phyloP scores from a whole-genome alignment of 1,139 yeast genomes.

The Saccharomyces hybrid region DNA sequence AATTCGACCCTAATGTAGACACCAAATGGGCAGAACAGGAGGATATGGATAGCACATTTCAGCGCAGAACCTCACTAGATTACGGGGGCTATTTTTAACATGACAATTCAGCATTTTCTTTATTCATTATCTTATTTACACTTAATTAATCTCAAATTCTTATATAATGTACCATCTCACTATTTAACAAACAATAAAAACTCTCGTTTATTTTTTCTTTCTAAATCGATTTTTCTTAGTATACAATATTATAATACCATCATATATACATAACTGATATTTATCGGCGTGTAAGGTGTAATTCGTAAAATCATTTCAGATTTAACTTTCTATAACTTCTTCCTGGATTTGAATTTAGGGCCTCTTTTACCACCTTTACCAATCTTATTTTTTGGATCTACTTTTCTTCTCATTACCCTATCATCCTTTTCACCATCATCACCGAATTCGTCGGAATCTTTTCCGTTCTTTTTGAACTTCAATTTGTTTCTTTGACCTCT shows the following conservation, averaged over 20 bases:
- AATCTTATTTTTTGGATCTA: constrained; percentile 17
- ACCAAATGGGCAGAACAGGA: constrained; percentile 25
- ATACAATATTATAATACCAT: constrained; percentile 5
- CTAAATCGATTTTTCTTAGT: background rate
- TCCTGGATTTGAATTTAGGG: constrained; percentile 28
- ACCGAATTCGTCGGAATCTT: constrained; percentile 49
- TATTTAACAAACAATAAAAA: background rate
- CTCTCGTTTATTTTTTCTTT: background rate
- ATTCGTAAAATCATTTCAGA: constrained; percentile 1
- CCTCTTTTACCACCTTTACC: constrained; percentile 24
- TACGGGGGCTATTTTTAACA: constrained; percentile 12
- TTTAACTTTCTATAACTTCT: constrained; percentile 22
- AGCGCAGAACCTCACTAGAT: constrained; percentile 29
- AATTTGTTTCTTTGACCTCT: constrained; percentile 87
- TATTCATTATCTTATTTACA: background rate
- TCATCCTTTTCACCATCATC: constrained; percentile 34
- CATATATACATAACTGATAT: constrained; percentile 4
- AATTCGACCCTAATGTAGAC: constrained; percentile 13
- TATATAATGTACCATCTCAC: background rate
- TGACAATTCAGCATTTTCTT: constrained; percentile 11
- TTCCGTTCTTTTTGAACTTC: constrained; percentile 65
- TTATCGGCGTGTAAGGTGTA: background rate
- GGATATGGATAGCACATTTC: constrained; percentile 30
- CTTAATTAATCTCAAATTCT: constrained; percentile 1
- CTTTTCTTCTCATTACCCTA: constrained; percentile 12